A percentile compares a stretch with the other conserved stretches of the same genome.
Conservation (phyloP, 2,329 filamentous ascomycete species). For the Exophiala aquamarina region DNA sequence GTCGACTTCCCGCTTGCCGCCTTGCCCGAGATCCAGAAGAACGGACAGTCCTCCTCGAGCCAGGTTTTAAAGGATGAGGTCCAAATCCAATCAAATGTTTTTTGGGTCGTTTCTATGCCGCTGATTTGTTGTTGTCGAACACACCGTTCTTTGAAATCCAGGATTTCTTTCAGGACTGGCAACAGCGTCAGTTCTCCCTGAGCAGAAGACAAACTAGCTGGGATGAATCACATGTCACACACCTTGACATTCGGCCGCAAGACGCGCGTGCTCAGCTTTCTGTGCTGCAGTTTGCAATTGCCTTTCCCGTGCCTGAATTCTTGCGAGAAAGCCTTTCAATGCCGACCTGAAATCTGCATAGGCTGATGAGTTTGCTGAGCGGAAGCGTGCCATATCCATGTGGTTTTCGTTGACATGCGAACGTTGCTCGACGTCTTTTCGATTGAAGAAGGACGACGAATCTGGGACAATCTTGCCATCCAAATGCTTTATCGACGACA, state of each 20-base stretch:
- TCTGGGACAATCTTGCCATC: constrained; percentile 8
- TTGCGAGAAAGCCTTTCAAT: neutral
- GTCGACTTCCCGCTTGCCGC: no score
- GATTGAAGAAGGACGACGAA: constrained; percentile 9
- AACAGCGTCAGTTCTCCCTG: no score
- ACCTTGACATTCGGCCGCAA: neutral
- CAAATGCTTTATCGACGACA: constrained; percentile 10
- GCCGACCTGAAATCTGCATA: neutral
- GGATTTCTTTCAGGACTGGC: neutral
- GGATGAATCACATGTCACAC: neutral
- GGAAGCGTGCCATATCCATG: constrained; percentile 4
- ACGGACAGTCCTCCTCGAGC: neutral
- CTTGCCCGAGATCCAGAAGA: constrained; percentile 5
- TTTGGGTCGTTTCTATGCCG: constrained; percentile 2
- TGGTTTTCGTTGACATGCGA: constrained; percentile 3
- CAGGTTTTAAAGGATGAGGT: constrained; percentile 3
- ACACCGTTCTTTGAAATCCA: constrained; percentile 1
- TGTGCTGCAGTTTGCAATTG: no score
- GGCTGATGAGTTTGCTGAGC: no score
- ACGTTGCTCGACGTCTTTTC: constrained; percentile 8
- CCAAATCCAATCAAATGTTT: constrained; percentile 12
- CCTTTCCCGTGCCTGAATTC: neutral
- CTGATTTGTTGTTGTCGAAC: constrained; percentile 10
- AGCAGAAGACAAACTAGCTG: no score
- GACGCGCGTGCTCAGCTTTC: no score